Base-by-base conservation (phyloP, 345 rosid genomes). In the Anastatica hierochuntica region DNA sequence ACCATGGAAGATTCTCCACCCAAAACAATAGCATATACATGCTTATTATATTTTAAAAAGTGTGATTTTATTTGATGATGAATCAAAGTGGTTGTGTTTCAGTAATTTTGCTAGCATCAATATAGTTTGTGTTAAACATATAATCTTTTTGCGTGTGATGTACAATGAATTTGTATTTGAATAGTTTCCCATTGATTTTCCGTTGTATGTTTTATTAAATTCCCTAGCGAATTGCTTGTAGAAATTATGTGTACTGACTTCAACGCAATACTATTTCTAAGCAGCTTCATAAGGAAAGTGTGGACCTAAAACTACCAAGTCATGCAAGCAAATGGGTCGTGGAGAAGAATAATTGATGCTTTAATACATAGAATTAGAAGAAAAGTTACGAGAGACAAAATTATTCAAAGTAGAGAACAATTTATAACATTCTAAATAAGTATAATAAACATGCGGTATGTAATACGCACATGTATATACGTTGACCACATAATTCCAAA, bases 281-380 rank as follows among this genome's bases (percentile, higher is more conserved):
- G 70, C 64, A 65, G 46, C 63, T 65, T 65, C 70, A 49, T 43
- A 43, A 3, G 45, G 13, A 42, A 34, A 23, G 8, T 50, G 52
- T 34, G 42, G 58, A 61, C 38, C 52, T 51, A 12, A 16, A n/a
- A 35, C 70, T 65, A 24, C 26, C 4, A 42, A 49, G 57, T 56
- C 56, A 54, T 20, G 19, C 42, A 37, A 24, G 12, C 0, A 52
- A 26, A n/a, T n/a, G 12, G 33, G 44, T 15, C 7, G 55, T 54
- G 4, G 18, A 44, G 12, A 33, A 42, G 23, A 56, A 7, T 40
- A 19, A 19, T 34, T 14, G 11, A 30, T n/a, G n/a, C n/a, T 46
- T 8, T 14, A 18, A 11, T 30, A 30, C 2, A 29, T 29, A 19
- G 7, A 21, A 4, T 12, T 2, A 10, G 23, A 45, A 37, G 53